phyloP scores from a whole-genome alignment of 345 rosid genomes.

The Isatis tinctoria region DNA sequence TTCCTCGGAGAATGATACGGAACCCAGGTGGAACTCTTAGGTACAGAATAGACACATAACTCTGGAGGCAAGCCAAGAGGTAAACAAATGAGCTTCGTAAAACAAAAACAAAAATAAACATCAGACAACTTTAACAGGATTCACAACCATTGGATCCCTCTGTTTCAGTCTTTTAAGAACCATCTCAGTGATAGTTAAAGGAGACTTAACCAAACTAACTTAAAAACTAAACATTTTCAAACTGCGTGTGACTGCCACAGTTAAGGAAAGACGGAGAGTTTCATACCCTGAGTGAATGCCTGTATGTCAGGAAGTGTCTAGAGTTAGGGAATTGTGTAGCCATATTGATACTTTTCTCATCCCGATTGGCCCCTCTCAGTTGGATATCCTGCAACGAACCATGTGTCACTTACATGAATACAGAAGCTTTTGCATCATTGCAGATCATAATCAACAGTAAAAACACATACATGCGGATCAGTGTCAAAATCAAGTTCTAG shows the following conservation, averaged over 20 bases:
- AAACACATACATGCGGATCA: constrained; percentile 55
- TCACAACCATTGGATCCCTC: not conserved
- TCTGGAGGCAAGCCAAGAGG: constrained; percentile 38
- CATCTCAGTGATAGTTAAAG: too few species aligned
- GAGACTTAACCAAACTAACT: constrained; percentile 4
- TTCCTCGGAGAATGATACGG: constrained; percentile 86
- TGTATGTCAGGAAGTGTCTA: constrained; percentile 80
- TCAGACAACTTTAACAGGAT: not conserved
- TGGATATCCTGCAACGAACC: constrained; percentile 77
- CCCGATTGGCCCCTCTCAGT: constrained; percentile 93
- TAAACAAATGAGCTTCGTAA: too few species aligned
- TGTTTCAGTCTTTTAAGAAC: not conserved
- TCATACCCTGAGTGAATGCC: constrained; percentile 85
- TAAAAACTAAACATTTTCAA: not conserved
- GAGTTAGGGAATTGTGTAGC: constrained; percentile 74
- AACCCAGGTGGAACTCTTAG: constrained; percentile 70
- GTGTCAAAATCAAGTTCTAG: constrained; percentile 84
- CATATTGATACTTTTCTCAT: constrained; percentile 83
- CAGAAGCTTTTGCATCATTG: not conserved
- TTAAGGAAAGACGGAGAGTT: not conserved
- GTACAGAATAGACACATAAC: constrained; percentile 88
- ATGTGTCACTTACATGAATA: not conserved
- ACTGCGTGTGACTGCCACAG: not conserved
- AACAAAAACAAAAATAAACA: not conserved
- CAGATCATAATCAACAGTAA: not conserved